Evolutionary conservation across 176 grass and related monocot genomes (phyloP).

Genomic region (Aegilops speltoides): DNA sequence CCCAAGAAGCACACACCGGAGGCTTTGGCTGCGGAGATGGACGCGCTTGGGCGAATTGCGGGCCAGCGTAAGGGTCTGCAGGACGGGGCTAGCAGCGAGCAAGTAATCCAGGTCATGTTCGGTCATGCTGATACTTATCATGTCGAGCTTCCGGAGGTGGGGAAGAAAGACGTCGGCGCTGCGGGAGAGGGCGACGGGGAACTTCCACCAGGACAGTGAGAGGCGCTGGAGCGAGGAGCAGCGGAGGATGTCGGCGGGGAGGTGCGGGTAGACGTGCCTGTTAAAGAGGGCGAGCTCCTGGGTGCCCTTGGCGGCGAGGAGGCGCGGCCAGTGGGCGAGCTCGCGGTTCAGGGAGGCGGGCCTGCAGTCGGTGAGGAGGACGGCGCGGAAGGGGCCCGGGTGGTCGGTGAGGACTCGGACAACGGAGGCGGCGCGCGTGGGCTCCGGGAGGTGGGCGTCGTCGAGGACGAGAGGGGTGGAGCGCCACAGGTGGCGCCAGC

Average conservation of each 20-base stretch:
- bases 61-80: background rate
- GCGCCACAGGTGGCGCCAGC: conserved; percentile 29
- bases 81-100: background rate
- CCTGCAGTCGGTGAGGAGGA: background rate
- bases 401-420: background rate
- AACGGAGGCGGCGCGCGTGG: background rate
- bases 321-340: background rate
- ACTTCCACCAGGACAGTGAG: background rate
- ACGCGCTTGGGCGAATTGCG: background rate
- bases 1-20: conserved; percentile 18
- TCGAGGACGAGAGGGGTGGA: conserved; percentile 15
- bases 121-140: background rate
- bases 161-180: background rate
- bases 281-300: background rate
- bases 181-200: background rate
- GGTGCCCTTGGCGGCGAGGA: background rate
- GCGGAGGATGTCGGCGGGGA: background rate
- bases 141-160: conserved; percentile 5
- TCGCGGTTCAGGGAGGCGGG: background rate
- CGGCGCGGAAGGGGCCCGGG: background rate
- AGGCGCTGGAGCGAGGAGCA: background rate
- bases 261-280: background rate
- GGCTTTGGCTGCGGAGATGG: background rate
- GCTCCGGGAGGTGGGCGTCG: background rate
- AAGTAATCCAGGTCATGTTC: background rate